Percentiles rank a stretch among this genome's conserved stretches.
These are phyloP conservation scores for Emericellopsis atlantica DNA, from an alignment of 2,329 filamentous ascomycete species.

Conservation along the genomic window DNA sequence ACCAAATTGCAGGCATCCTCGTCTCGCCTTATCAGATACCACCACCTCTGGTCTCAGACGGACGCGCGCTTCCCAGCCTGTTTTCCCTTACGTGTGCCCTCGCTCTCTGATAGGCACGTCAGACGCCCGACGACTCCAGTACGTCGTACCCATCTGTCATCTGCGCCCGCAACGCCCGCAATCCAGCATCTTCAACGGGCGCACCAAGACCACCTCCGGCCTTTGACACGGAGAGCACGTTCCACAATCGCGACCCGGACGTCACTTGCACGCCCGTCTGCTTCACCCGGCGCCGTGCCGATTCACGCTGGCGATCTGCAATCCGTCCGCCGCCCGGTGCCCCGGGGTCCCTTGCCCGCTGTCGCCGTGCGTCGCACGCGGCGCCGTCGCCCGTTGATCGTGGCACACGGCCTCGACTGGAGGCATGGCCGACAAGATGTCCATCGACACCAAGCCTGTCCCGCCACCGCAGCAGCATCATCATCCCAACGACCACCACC, in stretches of 20 bases:
- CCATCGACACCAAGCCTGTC: conserved; percentile 45
- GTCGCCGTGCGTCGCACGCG: not conserved
- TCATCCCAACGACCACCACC: conserved; percentile 17
- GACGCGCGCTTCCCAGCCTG: conserved; percentile 1
- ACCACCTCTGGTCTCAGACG: not conserved
- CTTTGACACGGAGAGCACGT: conserved; percentile 6
- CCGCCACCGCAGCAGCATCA: conserved; percentile 14
- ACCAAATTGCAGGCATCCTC: conserved; percentile 3
- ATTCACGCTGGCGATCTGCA: not conserved
- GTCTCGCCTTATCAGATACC: conserved; percentile 12
- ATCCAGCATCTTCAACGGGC: conserved; percentile 20
- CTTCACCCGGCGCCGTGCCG: not conserved
- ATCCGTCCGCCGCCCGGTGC: not conserved
- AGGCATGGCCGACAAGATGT: conserved; percentile 55
- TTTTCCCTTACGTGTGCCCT: conserved; percentile 4
- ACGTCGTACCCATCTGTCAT: conserved; percentile 12
- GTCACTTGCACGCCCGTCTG: conserved; percentile 1
- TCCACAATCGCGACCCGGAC: conserved; percentile 2
- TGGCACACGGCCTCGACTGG: conserved; percentile 25
- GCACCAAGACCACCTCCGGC: conserved; percentile 13
- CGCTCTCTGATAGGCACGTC: conserved; percentile 12
- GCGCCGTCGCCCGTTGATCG: not conserved
- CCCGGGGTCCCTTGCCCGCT: not conserved
- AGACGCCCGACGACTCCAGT: conserved; percentile 12
- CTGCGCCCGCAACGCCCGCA: conserved; percentile 22